A percentile compares a stretch with the other conserved stretches of the same genome.
phyloP scores from a whole-genome alignment of 139 green algal species.

The Pseudopediastrum boryanum region DNA sequence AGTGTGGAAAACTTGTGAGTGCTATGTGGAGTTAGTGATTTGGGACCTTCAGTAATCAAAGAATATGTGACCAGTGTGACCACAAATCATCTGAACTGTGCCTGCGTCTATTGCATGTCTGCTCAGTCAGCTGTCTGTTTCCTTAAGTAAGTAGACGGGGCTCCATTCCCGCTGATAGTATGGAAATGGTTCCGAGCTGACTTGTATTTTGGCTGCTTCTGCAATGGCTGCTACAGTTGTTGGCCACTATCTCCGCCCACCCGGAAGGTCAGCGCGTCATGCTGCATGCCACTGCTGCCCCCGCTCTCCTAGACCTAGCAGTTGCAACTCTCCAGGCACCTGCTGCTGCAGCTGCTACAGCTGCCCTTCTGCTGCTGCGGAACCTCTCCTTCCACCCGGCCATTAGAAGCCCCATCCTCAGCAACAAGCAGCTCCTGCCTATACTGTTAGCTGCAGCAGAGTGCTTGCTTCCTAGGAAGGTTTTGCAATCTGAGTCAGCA shows the following conservation, averaged over 20 bases:
- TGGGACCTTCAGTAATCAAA: no score
- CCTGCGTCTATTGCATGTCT: background rate
- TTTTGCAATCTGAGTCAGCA: no score
- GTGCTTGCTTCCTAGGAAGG: background rate
- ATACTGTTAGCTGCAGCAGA: constrained; percentile 47
- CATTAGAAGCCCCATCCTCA: constrained; percentile 51
- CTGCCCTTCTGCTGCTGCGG: constrained; percentile 49
- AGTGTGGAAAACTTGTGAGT: no score
- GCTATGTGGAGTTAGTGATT: no score
- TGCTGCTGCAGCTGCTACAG: background rate
- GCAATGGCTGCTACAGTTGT: background rate
- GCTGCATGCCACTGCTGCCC: constrained; percentile 21
- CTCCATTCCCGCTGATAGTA: no score
- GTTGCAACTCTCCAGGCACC: constrained; percentile 1
- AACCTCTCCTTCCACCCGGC: constrained; percentile 55
- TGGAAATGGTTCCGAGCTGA: no score
- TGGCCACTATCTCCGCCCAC: constrained; percentile 41
- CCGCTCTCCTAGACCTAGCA: constrained; percentile 44
- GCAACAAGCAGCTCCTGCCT: constrained; percentile 45
- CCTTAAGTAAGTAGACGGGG: no score
- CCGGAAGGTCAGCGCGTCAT: constrained; percentile 47
- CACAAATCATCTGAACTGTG: background rate
- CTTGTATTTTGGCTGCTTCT: no score
- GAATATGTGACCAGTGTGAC: no score
- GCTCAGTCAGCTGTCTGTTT: no score